Evolutionary conservation across 2,329 filamentous ascomycete species (phyloP).

Genomic region (Trichoderma sp.): DNA sequence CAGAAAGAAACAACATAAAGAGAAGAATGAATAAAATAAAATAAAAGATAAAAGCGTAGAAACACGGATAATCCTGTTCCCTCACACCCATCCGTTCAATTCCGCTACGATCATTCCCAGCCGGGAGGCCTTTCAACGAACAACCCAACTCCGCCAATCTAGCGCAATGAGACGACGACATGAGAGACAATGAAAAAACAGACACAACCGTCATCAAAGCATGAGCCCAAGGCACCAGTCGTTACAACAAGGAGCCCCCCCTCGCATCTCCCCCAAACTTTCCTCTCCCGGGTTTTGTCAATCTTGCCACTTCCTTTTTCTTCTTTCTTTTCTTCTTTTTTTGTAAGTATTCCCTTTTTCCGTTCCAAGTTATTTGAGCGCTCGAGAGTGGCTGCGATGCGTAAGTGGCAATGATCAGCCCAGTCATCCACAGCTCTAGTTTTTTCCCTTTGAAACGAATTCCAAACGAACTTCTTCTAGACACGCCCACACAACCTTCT

Average conservation of each 20-base stretch:
- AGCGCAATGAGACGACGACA: constrained; percentile 29
- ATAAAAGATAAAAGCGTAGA: constrained; percentile 11
- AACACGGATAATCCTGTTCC: constrained; percentile 19
- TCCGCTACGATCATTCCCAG: constrained; percentile 27
- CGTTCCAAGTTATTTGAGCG: background rate
- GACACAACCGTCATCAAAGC: constrained; percentile 23
- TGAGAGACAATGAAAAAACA: constrained; percentile 23
- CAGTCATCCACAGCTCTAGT: background rate
- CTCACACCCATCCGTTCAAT: constrained; percentile 24
- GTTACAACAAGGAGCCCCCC: constrained; percentile 30
- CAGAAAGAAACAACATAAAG: background rate
- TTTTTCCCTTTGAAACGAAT: background rate
- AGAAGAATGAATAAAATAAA: background rate
- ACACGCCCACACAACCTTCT: background rate
- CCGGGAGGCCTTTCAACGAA: constrained; percentile 25
- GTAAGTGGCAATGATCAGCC: constrained; percentile 9
- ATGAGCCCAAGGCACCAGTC: constrained; percentile 25
- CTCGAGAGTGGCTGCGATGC: constrained; percentile 2
- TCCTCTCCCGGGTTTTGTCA: constrained; percentile 5
- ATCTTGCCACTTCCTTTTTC: constrained; percentile 10
- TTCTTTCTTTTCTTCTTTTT: background rate
- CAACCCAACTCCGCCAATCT: constrained; percentile 31
- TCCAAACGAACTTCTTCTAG: constrained; percentile 29
- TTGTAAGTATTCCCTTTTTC: background rate
- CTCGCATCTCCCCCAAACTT: constrained; percentile 4